Percentiles rank a stretch among this genome's conserved stretches.
Conservation (phyloP, 1,139 yeast species). For the Lizanozyma gosingica region DNA sequence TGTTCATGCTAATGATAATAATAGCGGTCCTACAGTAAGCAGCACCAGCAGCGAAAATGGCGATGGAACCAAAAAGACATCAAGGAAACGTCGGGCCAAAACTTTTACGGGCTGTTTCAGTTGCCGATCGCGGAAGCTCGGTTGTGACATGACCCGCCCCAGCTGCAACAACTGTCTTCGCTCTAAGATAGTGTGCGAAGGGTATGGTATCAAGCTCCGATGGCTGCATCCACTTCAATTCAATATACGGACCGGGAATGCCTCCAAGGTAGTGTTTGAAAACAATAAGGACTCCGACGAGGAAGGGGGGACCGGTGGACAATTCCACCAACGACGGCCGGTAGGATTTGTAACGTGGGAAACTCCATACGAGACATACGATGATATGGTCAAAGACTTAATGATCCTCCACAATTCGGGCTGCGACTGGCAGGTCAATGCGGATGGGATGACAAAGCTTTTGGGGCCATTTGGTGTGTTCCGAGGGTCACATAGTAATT, state of each 20-base stretch:
- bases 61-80: no score
- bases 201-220: constrained; percentile 70
- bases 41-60: no score
- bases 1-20: no score
- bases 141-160: constrained; percentile 40
- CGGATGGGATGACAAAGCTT: constrained; percentile 42
- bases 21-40: no score
- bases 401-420: constrained; percentile 51
- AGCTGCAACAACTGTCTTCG: constrained; percentile 33
- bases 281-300: constrained; percentile 7
- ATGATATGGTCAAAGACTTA: constrained; percentile 73
- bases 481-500: constrained; percentile 6
- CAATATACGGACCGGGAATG: constrained; percentile 22
- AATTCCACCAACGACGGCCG: constrained; percentile 57
- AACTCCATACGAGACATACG: constrained; percentile 59
- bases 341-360: constrained; percentile 72
- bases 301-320: constrained; percentile 21
- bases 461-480: constrained; percentile 86
- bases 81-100: constrained; percentile 13
- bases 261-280: constrained; percentile 19
- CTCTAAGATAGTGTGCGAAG: constrained; percentile 60
- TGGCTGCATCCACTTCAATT: constrained; percentile 61
- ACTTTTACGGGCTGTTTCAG: constrained; percentile 46
- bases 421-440: constrained; percentile 22
- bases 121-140: constrained; percentile 39